These are phyloP conservation scores for Claviceps monticola DNA, from an alignment of 2,329 filamentous ascomycete species.

Conservation along the genomic window DNA sequence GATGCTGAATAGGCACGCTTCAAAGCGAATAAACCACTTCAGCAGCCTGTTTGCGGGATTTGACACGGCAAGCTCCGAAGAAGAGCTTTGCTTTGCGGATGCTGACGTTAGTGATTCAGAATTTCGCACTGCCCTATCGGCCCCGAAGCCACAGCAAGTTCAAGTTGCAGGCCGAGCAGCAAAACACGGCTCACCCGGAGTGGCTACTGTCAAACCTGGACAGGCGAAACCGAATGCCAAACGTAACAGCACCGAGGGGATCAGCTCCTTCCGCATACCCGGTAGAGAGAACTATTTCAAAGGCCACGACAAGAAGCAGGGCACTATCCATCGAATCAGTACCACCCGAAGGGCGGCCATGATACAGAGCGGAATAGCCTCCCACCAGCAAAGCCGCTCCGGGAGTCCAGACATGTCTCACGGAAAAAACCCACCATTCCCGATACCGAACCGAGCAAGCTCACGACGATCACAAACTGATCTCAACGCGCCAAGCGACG, in stretches of 20 bases:
- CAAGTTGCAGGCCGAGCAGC: conserved; percentile 21
- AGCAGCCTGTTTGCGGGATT: conserved; percentile 84
- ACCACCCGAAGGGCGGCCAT: conserved; percentile 66
- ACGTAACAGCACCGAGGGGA: conserved; percentile 27
- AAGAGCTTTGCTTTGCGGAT: conserved; percentile 48
- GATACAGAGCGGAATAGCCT: conserved; percentile 64
- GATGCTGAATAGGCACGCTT: conserved; percentile 40
- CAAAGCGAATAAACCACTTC: conserved; percentile 55
- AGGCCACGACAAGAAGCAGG: conserved; percentile 16
- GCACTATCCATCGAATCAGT: conserved; percentile 28
- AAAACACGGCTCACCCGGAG: conserved; percentile 29
- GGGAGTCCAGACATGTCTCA: conserved; percentile 53
- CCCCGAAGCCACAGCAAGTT: conserved; percentile 38
- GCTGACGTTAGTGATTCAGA: conserved; percentile 52
- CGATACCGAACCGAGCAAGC: conserved; percentile 79
- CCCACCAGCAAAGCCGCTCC: conserved; percentile 48
- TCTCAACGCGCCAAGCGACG: conserved; percentile 54
- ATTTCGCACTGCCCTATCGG: conserved; percentile 50
- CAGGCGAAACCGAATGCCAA: conserved; percentile 21
- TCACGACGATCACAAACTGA: conserved; percentile 60
- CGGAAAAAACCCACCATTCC: conserved; percentile 61
- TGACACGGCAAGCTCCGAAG: conserved; percentile 55
- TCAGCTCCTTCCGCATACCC: conserved; percentile 28
- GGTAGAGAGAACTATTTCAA: conserved; percentile 17
- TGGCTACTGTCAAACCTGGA: conserved; percentile 29